Conservation (phyloP, 257 asterid species). For the Solanum chmielewskii region DNA sequence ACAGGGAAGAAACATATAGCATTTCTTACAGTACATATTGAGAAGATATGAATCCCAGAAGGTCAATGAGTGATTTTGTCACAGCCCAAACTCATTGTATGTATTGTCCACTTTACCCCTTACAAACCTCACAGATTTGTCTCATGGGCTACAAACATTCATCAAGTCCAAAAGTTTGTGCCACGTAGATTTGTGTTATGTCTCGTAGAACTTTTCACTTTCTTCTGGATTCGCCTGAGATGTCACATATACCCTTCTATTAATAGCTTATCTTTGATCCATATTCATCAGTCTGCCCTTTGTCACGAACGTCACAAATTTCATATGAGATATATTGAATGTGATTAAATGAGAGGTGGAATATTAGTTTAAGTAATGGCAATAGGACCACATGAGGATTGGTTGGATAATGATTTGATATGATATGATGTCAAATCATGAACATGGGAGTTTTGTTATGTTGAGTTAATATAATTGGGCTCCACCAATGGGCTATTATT, state of each 20-base stretch:
- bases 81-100: not conserved
- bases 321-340: not conserved
- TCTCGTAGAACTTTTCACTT: not conserved
- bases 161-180: not conserved
- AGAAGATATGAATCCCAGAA: not conserved
- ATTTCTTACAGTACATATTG: not conserved
- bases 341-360: not conserved
- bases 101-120: not conserved
- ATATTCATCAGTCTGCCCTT: not conserved
- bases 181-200: not conserved
- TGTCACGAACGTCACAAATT: not conserved
- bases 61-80: not conserved
- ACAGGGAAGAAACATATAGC: not conserved
- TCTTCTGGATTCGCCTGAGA: not conserved
- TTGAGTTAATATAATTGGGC: not conserved
- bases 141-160: not conserved
- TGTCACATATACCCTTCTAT: not conserved
- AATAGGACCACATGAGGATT: not conserved
- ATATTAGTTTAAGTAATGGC: not conserved
- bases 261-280: not conserved
- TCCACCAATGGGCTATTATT: not conserved
- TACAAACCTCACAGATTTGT: not conserved
- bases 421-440: not conserved
- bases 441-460: not conserved
- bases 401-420: not conserved